Evolutionary conservation across 2,329 filamentous ascomycete genomes (phyloP).

Genomic region (Biscogniauxia sp.): DNA sequence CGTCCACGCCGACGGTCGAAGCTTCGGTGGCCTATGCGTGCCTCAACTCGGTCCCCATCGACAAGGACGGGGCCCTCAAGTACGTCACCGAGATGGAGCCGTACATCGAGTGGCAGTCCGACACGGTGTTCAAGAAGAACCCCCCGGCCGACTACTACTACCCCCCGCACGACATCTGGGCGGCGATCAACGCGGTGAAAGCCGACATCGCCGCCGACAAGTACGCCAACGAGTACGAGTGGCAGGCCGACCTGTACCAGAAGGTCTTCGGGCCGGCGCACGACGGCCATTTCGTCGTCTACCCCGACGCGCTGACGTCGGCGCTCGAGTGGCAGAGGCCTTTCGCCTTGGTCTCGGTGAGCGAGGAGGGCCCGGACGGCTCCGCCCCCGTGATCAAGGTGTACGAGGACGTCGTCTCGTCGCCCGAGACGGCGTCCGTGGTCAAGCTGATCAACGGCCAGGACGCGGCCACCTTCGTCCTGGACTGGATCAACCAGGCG

Average conservation of each 20-base stretch:
- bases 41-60: slow-evolving; percentile 40
- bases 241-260: slow-evolving; percentile 40
- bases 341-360: slow-evolving; percentile 30
- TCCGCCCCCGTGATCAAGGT: slow-evolving; percentile 31
- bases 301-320: slow-evolving; percentile 38
- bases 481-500: slow-evolving; percentile 31
- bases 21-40: slow-evolving; percentile 40
- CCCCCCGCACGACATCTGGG: slow-evolving; percentile 38
- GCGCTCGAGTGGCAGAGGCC: slow-evolving; percentile 37
- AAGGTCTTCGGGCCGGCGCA: slow-evolving; percentile 38
- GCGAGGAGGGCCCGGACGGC: slow-evolving; percentile 27
- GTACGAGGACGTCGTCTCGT: slow-evolving; percentile 34
- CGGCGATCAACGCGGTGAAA: slow-evolving; percentile 32
- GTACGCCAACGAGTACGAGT: slow-evolving; percentile 40
- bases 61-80: slow-evolving; percentile 37
- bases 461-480: slow-evolving; percentile 28
- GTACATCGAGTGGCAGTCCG: slow-evolving; percentile 42
- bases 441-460: slow-evolving; percentile 31
- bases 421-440: slow-evolving; percentile 28
- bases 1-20: slow-evolving; percentile 34
- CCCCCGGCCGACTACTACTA: slow-evolving; percentile 38
- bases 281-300: slow-evolving; percentile 42
- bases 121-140: slow-evolving; percentile 37
- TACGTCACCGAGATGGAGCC: slow-evolving; percentile 39
- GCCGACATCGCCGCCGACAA: slow-evolving; percentile 31